Conservation (phyloP, 2,329 filamentous ascomycete genomes). For the Colletotrichum tabaci region DNA sequence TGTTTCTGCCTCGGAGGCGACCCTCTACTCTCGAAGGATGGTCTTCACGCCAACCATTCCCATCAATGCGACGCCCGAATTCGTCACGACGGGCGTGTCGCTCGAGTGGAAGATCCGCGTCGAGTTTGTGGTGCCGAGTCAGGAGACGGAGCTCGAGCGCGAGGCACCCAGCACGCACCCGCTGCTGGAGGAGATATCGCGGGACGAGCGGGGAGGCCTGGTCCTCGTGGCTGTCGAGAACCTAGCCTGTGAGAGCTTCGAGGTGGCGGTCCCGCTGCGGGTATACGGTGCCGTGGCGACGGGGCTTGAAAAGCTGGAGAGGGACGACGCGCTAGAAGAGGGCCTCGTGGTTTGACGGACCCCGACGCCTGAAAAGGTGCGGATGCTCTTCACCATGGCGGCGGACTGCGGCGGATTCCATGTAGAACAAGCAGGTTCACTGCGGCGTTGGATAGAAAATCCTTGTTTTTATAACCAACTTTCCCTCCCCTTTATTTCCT, state of each 20-base stretch:
- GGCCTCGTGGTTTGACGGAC: constrained; percentile 55
- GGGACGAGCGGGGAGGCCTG: constrained; percentile 82
- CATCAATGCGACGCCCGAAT: constrained; percentile 86
- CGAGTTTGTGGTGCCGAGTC: constrained; percentile 86
- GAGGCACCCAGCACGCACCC: constrained; percentile 54
- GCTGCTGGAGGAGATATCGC: constrained; percentile 84
- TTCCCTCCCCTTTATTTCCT: not conserved
- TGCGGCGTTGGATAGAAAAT: constrained; percentile 40
- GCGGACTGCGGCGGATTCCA: not conserved
- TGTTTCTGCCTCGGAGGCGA: constrained; percentile 83
- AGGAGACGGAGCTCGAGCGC: constrained; percentile 40
- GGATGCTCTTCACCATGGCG: not conserved
- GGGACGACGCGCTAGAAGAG: constrained; percentile 68
- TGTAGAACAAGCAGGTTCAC: constrained; percentile 22
- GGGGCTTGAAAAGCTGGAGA: constrained; percentile 69
- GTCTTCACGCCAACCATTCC: constrained; percentile 90
- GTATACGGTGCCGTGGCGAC: constrained; percentile 80
- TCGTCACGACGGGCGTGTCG: constrained; percentile 89
- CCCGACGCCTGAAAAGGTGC: too few species aligned
- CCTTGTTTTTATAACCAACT: not conserved
- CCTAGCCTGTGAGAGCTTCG: constrained; percentile 89
- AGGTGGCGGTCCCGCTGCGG: constrained; percentile 86
- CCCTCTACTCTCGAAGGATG: constrained; percentile 83
- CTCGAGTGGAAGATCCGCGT: constrained; percentile 91
- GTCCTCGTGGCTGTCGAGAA: constrained; percentile 85